phyloP scores from a whole-genome alignment of 345 rosid species.

The Geranium rotundifolium region DNA sequence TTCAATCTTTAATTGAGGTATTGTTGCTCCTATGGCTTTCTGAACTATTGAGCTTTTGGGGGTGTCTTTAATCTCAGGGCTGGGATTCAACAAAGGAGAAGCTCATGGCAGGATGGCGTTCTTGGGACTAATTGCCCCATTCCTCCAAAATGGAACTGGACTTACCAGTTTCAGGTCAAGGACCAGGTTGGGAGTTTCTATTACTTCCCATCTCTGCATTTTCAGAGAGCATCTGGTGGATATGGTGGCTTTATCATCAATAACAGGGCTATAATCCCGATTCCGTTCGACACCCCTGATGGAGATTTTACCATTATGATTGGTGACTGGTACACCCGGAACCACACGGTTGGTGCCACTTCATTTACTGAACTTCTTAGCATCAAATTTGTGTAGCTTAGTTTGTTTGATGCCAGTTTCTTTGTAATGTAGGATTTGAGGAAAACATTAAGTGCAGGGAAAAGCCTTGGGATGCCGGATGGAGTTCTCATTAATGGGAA shows the following conservation, averaged over 20 bases:
- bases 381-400: background rate
- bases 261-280: slow-evolving; percentile 61
- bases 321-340: slow-evolving; percentile 92
- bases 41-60: background rate
- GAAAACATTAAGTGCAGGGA: slow-evolving; percentile 78
- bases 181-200: too few relatives aligned
- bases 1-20: too few relatives aligned
- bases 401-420: slow-evolving; percentile 3
- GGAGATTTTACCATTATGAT: slow-evolving; percentile 68
- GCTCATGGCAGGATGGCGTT: slow-evolving; percentile 93
- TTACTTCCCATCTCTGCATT: slow-evolving; percentile 89
- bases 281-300: slow-evolving; percentile 71
- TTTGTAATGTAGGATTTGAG: slow-evolving; percentile 63
- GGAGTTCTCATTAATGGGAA: slow-evolving; percentile 96
- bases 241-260: slow-evolving; percentile 75
- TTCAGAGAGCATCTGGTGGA: slow-evolving; percentile 94
- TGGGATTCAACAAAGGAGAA: slow-evolving; percentile 71
- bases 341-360: slow-evolving; percentile 73
- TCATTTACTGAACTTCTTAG: background rate
- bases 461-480: slow-evolving; percentile 88
- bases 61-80: slow-evolving; percentile 34
- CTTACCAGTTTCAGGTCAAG: slow-evolving; percentile 87
- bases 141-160: slow-evolving; percentile 49
- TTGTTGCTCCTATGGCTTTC: background rate
- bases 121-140: slow-evolving; percentile 85